phyloP scores from a whole-genome alignment of 2,329 filamentous ascomycete species.

The Botrytis deweyae region DNA sequence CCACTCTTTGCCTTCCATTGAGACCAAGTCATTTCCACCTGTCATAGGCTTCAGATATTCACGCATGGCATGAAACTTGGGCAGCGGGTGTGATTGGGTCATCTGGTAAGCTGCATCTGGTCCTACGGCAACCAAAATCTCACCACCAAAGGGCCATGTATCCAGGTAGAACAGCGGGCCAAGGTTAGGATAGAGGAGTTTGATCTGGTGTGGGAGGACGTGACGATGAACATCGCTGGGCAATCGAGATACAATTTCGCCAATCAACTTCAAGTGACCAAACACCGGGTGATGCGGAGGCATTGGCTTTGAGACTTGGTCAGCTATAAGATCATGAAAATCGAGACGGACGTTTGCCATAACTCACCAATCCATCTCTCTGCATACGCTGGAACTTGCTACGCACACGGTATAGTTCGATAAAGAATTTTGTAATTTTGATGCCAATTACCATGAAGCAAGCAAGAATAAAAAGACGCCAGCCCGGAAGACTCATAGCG shows the following conservation, averaged over 20 bases:
- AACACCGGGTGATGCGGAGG: background rate
- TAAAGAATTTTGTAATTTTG: background rate
- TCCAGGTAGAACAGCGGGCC: slow-evolving; percentile 5
- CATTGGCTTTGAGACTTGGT: background rate
- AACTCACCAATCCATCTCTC: background rate
- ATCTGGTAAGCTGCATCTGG: background rate
- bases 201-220: background rate
- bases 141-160: background rate
- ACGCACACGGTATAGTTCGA: background rate
- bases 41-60: background rate
- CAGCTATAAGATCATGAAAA: background rate
- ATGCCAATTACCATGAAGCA: background rate
- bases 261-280: background rate
- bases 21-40: background rate
- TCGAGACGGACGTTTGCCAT: background rate
- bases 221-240: background rate
- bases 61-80: background rate
- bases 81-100: background rate
- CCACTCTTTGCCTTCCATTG: slow-evolving; percentile 1
- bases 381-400: background rate
- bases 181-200: background rate
- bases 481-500: background rate
- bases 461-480: background rate
- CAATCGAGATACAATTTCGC: background rate
- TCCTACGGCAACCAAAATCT: background rate